Conservation (phyloP, 2,329 filamentous ascomycete species). For the Aspergillus alliaceus region DNA sequence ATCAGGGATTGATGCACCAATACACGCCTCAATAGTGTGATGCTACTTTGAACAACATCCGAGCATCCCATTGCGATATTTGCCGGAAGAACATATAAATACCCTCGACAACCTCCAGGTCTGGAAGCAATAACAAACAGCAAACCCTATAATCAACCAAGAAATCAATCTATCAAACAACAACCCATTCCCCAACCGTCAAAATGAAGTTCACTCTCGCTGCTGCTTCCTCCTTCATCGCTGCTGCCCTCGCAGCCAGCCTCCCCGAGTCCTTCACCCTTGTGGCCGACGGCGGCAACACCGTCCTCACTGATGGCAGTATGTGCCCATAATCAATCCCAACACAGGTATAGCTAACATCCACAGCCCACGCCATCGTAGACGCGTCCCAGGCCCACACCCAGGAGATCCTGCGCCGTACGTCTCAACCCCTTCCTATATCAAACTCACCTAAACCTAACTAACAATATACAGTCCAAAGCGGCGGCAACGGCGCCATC, state of each 20-base stretch:
- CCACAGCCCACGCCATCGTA: slow-evolving; percentile 1
- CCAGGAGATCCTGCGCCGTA: slow-evolving; percentile 3
- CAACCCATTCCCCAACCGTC: not conserved
- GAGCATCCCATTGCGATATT: not conserved
- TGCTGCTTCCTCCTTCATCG: slow-evolving; percentile 4
- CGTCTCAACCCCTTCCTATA: not conserved
- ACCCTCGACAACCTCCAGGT: not conserved
- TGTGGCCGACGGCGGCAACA: slow-evolving; percentile 12
- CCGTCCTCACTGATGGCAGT: slow-evolving; percentile 9
- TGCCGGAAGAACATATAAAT: not conserved
- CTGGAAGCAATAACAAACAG: too few relatives aligned
- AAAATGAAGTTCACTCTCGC: slow-evolving; percentile 13
- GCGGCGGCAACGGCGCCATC: not conserved
- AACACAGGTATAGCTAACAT: not conserved
- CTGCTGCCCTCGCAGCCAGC: slow-evolving; percentile 3
- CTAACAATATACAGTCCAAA: not conserved
- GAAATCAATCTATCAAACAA: not conserved
- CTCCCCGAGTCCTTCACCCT: slow-evolving; percentile 13
- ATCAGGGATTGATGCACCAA: not conserved
- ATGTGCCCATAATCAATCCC: not conserved
- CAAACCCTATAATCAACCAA: not conserved
- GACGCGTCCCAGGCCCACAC: not conserved
- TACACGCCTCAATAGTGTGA: not conserved
- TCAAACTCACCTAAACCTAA: not conserved
- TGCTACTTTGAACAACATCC: not conserved